A percentile compares a stretch with the other conserved stretches of the same genome.
These are phyloP conservation scores for Monoraphidium neglectum DNA, from an alignment of 139 green algal genomes.

Conservation along the genomic window DNA sequence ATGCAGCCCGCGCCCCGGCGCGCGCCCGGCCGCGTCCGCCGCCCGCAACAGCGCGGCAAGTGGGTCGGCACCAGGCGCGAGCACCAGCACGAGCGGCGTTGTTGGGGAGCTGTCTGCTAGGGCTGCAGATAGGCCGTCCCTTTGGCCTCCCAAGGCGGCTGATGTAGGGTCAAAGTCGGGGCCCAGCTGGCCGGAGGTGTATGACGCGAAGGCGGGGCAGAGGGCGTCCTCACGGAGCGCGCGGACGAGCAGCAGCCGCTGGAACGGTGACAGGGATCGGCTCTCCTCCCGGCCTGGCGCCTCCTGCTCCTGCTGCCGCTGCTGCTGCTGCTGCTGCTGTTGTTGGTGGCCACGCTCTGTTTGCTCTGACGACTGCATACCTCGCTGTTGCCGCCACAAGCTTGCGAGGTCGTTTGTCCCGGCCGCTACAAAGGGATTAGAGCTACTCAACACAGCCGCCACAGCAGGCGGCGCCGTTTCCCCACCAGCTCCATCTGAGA, in stretches of 20 bases:
- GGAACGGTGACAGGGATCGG: constrained; percentile 9
- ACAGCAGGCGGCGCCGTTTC: no score
- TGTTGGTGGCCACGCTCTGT: background rate
- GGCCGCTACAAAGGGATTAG: no score
- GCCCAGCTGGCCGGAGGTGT: background rate
- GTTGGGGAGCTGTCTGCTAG: constrained; percentile 65
- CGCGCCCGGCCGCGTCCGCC: constrained; percentile 49
- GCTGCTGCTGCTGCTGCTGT: background rate
- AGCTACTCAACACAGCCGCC: no score
- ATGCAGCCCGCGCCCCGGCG: constrained; percentile 24
- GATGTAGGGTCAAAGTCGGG: background rate
- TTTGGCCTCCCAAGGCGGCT: background rate
- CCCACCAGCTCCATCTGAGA: no score
- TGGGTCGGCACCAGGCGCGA: constrained; percentile 75
- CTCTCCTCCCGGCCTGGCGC: background rate
- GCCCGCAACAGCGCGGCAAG: constrained; percentile 66
- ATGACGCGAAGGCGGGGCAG: background rate
- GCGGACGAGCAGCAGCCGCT: constrained; percentile 51
- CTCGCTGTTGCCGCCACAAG: no score
- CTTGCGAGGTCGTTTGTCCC: no score
- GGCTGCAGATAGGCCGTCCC: constrained; percentile 50
- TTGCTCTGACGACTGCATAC: no score
- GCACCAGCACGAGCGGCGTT: constrained; percentile 81
- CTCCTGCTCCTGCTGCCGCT: background rate
- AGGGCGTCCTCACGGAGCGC: constrained; percentile 44